These are phyloP conservation scores for Aspergillus udagawae DNA, from an alignment of 2,329 filamentous ascomycete genomes.

Conservation along the genomic window DNA sequence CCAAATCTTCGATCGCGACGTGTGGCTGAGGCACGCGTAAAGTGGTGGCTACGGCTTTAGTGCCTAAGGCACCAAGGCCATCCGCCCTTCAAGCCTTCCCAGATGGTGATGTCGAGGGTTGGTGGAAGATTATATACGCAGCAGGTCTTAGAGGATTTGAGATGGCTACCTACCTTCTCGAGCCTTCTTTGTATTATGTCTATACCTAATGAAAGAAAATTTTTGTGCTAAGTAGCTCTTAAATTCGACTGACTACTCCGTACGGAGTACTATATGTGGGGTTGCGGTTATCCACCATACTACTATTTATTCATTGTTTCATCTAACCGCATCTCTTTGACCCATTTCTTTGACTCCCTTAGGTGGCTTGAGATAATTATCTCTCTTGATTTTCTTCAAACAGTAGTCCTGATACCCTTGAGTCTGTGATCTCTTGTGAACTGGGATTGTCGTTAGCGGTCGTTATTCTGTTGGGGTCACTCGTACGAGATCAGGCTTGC, in stretches of 20 bases:
- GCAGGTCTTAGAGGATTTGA: background rate
- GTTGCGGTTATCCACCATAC: background rate
- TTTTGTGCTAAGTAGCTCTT: background rate
- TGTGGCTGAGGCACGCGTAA: slow-evolving; percentile 31
- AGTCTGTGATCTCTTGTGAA: background rate
- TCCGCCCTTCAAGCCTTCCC: background rate
- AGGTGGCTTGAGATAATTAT: background rate
- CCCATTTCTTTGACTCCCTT: background rate
- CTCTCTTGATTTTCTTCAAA: background rate
- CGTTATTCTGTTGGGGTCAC: background rate
- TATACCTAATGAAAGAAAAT: background rate
- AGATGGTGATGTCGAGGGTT: background rate
- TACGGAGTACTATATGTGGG: background rate
- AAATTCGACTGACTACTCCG: background rate
- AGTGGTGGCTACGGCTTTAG: slow-evolving; percentile 26
- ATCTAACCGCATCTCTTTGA: background rate
- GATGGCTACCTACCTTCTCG: background rate
- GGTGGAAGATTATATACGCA: background rate
- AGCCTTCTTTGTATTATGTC: background rate
- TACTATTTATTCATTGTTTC: background rate
- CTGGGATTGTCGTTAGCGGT: background rate
- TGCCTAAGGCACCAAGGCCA: slow-evolving; percentile 22
- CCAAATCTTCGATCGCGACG: slow-evolving; percentile 7
- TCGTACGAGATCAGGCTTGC: background rate
- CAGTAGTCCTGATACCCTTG: background rate